phyloP scores from a whole-genome alignment of 345 rosid species.

The Trapa bicornis region DNA sequence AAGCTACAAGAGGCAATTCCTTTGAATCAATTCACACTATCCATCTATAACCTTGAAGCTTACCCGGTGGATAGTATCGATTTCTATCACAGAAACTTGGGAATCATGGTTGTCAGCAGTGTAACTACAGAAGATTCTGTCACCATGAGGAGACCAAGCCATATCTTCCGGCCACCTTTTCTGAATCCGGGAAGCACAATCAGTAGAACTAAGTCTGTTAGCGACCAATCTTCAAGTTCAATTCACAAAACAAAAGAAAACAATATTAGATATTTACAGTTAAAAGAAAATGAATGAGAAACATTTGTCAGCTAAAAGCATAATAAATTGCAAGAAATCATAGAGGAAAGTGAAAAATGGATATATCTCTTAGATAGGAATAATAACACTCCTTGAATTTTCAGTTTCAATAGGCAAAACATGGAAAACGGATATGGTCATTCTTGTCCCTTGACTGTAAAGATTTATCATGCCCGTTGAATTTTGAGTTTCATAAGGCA shows the following conservation, averaged over 20 bases:
- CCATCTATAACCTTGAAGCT: not conserved
- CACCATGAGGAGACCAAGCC: slow-evolving; percentile 83
- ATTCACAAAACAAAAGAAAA: not conserved
- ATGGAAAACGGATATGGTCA: not conserved
- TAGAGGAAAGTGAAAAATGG: no score
- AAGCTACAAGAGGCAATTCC: not conserved
- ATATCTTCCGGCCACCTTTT: slow-evolving; percentile 96
- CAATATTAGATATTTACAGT: not conserved
- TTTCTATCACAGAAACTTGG: slow-evolving; percentile 66
- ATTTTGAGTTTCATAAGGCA: not conserved
- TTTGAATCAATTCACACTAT: not conserved
- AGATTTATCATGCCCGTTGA: not conserved
- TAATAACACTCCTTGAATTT: no score
- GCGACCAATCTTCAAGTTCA: slow-evolving; percentile 15
- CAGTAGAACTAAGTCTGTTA: slow-evolving; percentile 6
- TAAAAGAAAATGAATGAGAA: not conserved
- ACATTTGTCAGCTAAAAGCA: no score
- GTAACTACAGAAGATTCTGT: slow-evolving; percentile 52
- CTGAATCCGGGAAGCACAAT: slow-evolving; percentile 20
- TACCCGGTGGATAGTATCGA: slow-evolving; percentile 65
- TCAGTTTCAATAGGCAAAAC: not conserved
- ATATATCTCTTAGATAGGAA: no score
- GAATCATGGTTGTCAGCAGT: slow-evolving; percentile 72
- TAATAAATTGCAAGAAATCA: no score
- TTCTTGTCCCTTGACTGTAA: not conserved